phyloP scores from a whole-genome alignment of 2,329 filamentous ascomycete genomes.

The Pleoardoris graminearum region DNA sequence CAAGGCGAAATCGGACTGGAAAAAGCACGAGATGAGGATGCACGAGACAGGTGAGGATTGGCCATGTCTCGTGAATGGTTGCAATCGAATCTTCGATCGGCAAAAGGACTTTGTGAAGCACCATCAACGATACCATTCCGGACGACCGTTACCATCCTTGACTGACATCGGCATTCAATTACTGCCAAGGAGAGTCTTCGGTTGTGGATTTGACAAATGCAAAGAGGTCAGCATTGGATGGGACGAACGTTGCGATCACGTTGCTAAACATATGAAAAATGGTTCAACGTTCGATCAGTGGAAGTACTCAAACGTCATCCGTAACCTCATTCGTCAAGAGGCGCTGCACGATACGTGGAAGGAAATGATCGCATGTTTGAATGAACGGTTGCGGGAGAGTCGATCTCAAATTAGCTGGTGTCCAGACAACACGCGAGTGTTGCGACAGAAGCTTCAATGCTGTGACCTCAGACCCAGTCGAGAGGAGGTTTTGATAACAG shows the following conservation, averaged over 20 bases:
- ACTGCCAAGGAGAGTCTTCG: slow-evolving; percentile 40
- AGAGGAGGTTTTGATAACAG: slow-evolving; percentile 43
- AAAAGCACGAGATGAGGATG: slow-evolving; percentile 46
- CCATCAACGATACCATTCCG: slow-evolving; percentile 43
- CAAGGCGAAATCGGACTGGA: slow-evolving; percentile 47
- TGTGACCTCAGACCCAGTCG: slow-evolving; percentile 43
- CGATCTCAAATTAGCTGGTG: slow-evolving; percentile 46
- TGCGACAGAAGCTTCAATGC: slow-evolving; percentile 45
- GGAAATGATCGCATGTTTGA: slow-evolving; percentile 37
- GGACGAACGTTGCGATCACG: slow-evolving; percentile 46
- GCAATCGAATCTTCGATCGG: slow-evolving; percentile 41
- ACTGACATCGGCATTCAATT: slow-evolving; percentile 41
- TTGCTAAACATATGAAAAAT: slow-evolving; percentile 46
- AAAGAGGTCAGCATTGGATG: slow-evolving; percentile 46
- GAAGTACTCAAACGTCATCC: slow-evolving; percentile 46
- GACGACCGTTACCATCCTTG: slow-evolving; percentile 39
- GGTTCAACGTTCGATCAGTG: slow-evolving; percentile 40
- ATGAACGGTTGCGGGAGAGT: slow-evolving; percentile 37
- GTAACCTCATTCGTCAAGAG: slow-evolving; percentile 44
- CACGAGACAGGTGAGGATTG: slow-evolving; percentile 47
- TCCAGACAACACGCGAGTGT: slow-evolving; percentile 40
- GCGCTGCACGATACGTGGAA: slow-evolving; percentile 44
- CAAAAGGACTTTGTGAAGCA: slow-evolving; percentile 45
- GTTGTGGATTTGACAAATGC: slow-evolving; percentile 46
- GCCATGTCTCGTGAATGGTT: slow-evolving; percentile 41